Evolutionary conservation across 169 alveolate species (phyloP).

Genomic region (Plasmodium reichenowi): DNA sequence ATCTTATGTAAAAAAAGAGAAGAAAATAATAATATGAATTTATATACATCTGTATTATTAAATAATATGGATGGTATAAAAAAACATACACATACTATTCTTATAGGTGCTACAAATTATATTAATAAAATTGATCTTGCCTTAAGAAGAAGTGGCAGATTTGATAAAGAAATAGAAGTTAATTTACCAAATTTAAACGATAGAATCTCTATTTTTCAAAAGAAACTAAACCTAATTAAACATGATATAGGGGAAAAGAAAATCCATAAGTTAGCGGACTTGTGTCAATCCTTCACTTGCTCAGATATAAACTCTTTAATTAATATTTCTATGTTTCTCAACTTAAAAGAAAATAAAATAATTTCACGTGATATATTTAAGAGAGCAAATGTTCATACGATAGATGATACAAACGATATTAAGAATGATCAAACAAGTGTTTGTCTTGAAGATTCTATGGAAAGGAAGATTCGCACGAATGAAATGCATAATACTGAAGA

Average conservation of each 20-base stretch:
- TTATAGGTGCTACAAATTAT: constrained; percentile 95
- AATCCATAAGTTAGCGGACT: constrained; percentile 77
- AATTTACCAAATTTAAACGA: constrained; percentile 94
- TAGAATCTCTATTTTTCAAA: constrained; percentile 90
- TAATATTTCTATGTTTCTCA: constrained; percentile 77
- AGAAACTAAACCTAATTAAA: constrained; percentile 77
- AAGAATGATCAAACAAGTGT: too few species aligned
- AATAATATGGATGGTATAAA: constrained; percentile 72
- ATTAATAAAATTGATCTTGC: constrained; percentile 93
- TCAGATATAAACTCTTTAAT: constrained; percentile 88
- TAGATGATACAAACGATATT: neutral
- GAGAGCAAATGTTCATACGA: neutral
- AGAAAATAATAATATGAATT: constrained; percentile 24
- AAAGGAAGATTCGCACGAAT: too few species aligned
- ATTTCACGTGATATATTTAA: constrained; percentile 30
- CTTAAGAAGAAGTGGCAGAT: constrained; percentile 96
- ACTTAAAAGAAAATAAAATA: constrained; percentile 25
- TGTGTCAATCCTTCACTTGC: constrained; percentile 90
- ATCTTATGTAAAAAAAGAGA: constrained; percentile 81
- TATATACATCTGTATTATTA: constrained; percentile 47
- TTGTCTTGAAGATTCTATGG: too few species aligned
- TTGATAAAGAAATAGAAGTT: constrained; percentile 95
- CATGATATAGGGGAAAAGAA: constrained; percentile 78
- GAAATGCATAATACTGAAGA: too few species aligned
- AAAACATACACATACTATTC: constrained; percentile 78